Base-by-base conservation (phyloP, 2,329 filamentous ascomycete species). In the Aspergillus sp. region DNA sequence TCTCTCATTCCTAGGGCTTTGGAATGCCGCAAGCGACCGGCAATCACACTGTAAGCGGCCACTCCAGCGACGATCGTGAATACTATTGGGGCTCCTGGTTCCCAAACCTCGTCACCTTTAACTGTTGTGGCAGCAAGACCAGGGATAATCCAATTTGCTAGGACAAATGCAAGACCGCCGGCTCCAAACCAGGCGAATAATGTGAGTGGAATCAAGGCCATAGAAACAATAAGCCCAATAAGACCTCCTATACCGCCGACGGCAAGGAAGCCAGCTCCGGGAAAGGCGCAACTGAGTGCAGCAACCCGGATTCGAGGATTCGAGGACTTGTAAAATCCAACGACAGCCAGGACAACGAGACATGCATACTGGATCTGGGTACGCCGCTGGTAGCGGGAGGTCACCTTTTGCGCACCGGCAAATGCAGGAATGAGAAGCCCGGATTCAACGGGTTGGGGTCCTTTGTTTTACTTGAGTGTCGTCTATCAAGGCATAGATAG, bases 141-240 rank as follows among this genome's bases (percentile, higher is more conserved):
- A 12, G 47, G 30, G n/a, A 49, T 6, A 1, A 39, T 17, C 30
- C 30, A 49, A n/a, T 36, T 34, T n/a, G n/a, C 26, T 3, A 38
- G 26, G 5, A 38, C 26, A 15, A 49, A 49, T 15, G 47, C 47
- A n/a, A 36, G 15, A 1, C 47, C 47, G 1, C 47, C 47, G 3
- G 47, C 47, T 12, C 47, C 47, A 7, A 49, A 49, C 47, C 47
- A 49, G 11, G 47, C 47, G 30, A 49, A 49, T 22, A 49, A 32
- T 26, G 26, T 38, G 4, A 49, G 30, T 4, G 47, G 47, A 17
- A 49, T 12, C 0, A 34, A 9, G 26, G 30, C 26, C 2, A 36
- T 6, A 2, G 47, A 36, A 5, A 49, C 2, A n/a, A 11, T 17
- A n/a, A 36, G 2, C 47, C 26, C 26, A 36, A 49, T 22, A 18